A percentile compares a stretch with the other conserved stretches of the same genome.
Conservation (phyloP, 1,139 yeast genomes). For the Suzukiozyma palmioleophila region DNA sequence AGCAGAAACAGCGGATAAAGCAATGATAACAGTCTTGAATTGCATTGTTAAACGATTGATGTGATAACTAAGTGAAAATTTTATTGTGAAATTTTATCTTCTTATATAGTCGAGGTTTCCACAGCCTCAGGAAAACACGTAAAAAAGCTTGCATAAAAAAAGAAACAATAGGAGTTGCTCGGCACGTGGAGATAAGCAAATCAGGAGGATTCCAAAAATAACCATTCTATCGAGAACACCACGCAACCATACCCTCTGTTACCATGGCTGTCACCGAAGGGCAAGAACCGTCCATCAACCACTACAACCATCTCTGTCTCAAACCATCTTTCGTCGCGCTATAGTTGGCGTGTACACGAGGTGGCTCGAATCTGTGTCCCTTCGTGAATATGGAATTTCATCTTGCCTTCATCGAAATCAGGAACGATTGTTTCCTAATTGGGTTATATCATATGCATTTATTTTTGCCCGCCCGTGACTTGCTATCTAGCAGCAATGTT, state of each 20-base stretch:
- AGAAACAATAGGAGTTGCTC: not conserved
- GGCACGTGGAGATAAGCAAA: conserved; percentile 1
- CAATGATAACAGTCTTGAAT: conserved; percentile 42
- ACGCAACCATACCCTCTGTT: no score
- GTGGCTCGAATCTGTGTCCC: no score
- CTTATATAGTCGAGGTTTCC: not conserved
- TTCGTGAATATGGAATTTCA: no score
- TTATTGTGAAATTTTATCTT: not conserved
- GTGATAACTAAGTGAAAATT: not conserved
- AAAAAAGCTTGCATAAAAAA: not conserved
- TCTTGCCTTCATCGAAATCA: not conserved
- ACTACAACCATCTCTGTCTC: no score
- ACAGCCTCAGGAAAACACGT: conserved; percentile 1
- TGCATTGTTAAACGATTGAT: conserved; percentile 28
- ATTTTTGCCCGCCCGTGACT: not conserved
- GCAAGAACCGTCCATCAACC: no score
- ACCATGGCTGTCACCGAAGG: no score
- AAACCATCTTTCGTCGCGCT: no score
- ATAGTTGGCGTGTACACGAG: no score
- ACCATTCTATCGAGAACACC: no score
- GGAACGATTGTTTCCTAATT: not conserved
- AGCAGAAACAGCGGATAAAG: conserved; percentile 42
- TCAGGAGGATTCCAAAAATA: no score
- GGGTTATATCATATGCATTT: conserved; percentile 1
- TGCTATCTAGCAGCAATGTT: no score